Evolutionary conservation across 371 early-diverging fungal species (phyloP).

Genomic region (Apophysomyces elegans): DNA sequence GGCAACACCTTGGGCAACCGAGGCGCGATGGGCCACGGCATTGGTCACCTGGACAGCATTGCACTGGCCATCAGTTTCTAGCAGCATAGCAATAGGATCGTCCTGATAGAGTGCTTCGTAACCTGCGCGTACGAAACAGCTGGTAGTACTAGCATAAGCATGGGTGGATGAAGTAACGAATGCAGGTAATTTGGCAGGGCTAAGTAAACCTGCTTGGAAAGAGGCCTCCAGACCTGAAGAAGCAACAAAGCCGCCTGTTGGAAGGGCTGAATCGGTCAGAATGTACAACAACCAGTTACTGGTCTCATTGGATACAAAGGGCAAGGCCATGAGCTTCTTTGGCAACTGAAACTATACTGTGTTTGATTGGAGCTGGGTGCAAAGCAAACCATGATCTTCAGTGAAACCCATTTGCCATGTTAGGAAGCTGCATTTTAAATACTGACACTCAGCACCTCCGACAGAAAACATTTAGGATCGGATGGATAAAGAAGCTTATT

Average conservation of each 20-base stretch:
- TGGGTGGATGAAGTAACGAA: slow-evolving; percentile 61
- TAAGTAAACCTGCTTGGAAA: slow-evolving; percentile 62
- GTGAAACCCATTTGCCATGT: too few species aligned
- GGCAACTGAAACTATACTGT: too few species aligned
- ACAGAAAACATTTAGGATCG: too few species aligned
- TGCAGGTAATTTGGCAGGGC: slow-evolving; percentile 33
- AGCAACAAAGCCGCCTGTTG: slow-evolving; percentile 88
- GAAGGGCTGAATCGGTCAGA: slow-evolving; percentile 89
- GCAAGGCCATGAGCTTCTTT: slow-evolving; percentile 17
- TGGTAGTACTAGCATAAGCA: slow-evolving; percentile 68
- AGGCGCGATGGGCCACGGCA: slow-evolving; percentile 70
- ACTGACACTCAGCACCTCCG: too few species aligned
- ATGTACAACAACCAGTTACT: slow-evolving; percentile 80
- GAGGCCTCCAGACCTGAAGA: slow-evolving; percentile 83
- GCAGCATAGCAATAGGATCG: slow-evolving; percentile 40
- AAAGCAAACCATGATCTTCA: too few species aligned
- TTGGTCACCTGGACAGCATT: slow-evolving; percentile 68
- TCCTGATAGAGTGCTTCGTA: slow-evolving; percentile 50
- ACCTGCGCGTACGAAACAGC: slow-evolving; percentile 70
- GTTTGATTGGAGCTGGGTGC: too few species aligned
- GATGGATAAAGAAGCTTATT: too few species aligned
- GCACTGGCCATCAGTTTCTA: slow-evolving; percentile 57
- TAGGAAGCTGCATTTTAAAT: too few species aligned
- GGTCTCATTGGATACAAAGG: slow-evolving; percentile 47
- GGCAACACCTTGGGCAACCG: slow-evolving; percentile 74